Evolutionary conservation across 768 basidiomycete species (phyloP), one percentile per base, ranked within the genome.

Genomic region (Mycena pura): DNA sequence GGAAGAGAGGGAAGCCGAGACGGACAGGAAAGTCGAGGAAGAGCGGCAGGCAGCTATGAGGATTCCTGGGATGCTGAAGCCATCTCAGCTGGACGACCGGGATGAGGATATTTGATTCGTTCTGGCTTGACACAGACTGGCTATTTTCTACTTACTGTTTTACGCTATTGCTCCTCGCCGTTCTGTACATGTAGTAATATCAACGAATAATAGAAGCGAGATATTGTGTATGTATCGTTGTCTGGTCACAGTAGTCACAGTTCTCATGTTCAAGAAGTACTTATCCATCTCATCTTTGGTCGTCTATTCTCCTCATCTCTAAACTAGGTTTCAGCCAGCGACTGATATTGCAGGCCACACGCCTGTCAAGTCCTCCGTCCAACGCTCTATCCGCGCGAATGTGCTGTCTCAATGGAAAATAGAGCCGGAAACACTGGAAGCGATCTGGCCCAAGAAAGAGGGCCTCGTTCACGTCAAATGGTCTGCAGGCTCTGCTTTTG

Each of bases 371-470:
- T 88, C 93, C 31, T 98, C 96, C 24, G 89, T 94, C 7, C 96
- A 99, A 73, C 84, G 97, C 70, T 84, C 86, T 66, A 95, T 99
- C 75, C 89, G 97, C 56, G 78, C 88, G 22, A 82, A 81, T 43
- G 79, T 97, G 29, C 81, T 97, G 47, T 84, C 89, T 19, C 95
- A 96, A 73, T 91, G 93, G 84, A 91, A 87, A 68, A 84, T 93
- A 49, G 86, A 88, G 63, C 82, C 86, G 39, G 93, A 92, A 64
- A 86, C 89, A 3, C 78, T 99, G 28, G 97, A 99, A 72, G 85
- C 85, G 68, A 85, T 99, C 50, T 99, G 97, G 97, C 94, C 96
- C 3, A 99, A 99, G 91, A 99, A 99, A 82, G 96, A 98, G 80
- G 84, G 89, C 3, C 80, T 98, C 45, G 89, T 91, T 5, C 90